Conservation (phyloP, 208 protist genomes). For the Crithidia fasciculata region DNA sequence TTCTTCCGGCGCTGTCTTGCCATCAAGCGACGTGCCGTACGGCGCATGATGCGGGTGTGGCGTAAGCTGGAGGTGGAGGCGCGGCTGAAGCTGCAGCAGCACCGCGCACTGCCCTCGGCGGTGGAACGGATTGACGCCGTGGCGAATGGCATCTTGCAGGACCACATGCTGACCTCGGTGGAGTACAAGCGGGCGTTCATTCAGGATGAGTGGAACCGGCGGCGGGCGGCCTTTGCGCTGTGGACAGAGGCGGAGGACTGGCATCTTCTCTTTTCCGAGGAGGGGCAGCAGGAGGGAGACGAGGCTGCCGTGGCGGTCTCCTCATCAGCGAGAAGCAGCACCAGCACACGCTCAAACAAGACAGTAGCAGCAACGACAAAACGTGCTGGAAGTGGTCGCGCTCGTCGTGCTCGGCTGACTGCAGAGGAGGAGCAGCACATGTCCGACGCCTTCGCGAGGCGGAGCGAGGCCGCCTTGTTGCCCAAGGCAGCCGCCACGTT, state of each 20-base stretch:
- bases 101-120: slow-evolving; percentile 48
- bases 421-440: slow-evolving; percentile 20
- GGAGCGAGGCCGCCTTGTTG: not conserved
- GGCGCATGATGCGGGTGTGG: slow-evolving; percentile 72
- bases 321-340: too few species aligned
- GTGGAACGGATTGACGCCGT: slow-evolving; percentile 67
- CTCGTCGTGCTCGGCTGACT: slow-evolving; percentile 20
- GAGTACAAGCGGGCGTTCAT: slow-evolving; percentile 74
- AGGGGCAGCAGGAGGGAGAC: not conserved
- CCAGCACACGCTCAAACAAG: too few species aligned
- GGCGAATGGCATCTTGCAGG: slow-evolving; percentile 74
- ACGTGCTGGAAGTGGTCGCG: not conserved
- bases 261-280: slow-evolving; percentile 23
- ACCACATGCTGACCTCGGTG: slow-evolving; percentile 79
- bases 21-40: slow-evolving; percentile 60
- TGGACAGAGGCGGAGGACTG: slow-evolving; percentile 52
- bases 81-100: slow-evolving; percentile 62
- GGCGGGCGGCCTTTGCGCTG: slow-evolving; percentile 37
- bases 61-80: slow-evolving; percentile 67
- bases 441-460: slow-evolving; percentile 16
- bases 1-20: slow-evolving; percentile 72
- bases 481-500: not conserved
- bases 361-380: too few species aligned
- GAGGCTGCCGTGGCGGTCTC: too few species aligned
- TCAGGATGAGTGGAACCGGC: slow-evolving; percentile 55